These are phyloP conservation scores for Fusarium secorum DNA, from an alignment of 2,329 filamentous ascomycete genomes.

Conservation along the genomic window DNA sequence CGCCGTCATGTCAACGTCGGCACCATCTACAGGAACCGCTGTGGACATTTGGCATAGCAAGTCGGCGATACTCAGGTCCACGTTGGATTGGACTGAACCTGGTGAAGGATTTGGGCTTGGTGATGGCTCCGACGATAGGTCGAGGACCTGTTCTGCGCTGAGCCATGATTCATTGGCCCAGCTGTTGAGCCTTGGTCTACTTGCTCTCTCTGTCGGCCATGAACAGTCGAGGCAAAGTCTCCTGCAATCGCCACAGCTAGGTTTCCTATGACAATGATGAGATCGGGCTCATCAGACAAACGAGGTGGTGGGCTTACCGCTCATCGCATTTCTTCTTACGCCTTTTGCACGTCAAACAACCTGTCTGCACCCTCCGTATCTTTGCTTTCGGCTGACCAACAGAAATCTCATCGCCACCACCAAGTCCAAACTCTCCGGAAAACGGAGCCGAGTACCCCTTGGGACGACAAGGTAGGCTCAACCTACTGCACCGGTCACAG, in stretches of 20 bases:
- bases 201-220: not conserved
- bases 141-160: not conserved
- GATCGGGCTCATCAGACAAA: not conserved
- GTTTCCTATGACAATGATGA: not conserved
- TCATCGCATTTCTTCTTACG: constrained; percentile 12
- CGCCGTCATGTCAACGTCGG: not conserved
- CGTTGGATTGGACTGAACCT: not conserved
- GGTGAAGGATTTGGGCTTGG: not conserved
- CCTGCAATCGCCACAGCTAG: not conserved
- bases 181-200: not conserved
- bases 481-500: not conserved
- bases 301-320: not conserved
- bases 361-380: not conserved
- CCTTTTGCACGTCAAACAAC: constrained; percentile 2
- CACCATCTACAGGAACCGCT: not conserved
- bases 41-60: constrained; percentile 1
- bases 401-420: not conserved
- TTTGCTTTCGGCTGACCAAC: not conserved
- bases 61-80: not conserved
- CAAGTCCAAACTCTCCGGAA: not conserved
- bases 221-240: not conserved
- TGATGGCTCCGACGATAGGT: not conserved
- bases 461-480: constrained; percentile 1
- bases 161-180: constrained; percentile 5
- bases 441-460: not conserved